Evolutionary conservation across 1,284 basidiomycete species (phyloP).

Genomic region (Moesziomyces sp.): DNA sequence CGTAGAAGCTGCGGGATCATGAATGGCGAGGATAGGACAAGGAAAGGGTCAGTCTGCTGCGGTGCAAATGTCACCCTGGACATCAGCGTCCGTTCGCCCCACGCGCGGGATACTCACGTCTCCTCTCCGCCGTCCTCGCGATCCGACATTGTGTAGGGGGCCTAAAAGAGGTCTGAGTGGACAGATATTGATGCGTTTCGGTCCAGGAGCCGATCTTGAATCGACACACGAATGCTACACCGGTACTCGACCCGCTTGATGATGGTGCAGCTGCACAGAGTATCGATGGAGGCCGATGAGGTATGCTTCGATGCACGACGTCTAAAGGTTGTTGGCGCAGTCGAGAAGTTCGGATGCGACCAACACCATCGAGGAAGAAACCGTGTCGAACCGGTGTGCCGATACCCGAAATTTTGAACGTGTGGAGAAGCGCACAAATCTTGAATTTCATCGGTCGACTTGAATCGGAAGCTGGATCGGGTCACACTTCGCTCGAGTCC

Average conservation of each 20-base stretch:
- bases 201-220: not conserved
- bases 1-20: conserved; percentile 50
- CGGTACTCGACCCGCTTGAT: too few species aligned
- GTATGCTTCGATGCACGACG: not conserved
- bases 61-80: too few species aligned
- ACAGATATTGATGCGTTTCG: not conserved
- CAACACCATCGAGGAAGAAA: conserved; percentile 16
- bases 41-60: not conserved
- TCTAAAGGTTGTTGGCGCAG: too few species aligned
- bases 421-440: conserved; percentile 27
- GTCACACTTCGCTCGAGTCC: not conserved
- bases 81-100: not conserved
- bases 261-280: too few species aligned
- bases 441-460: not conserved
- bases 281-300: too few species aligned
- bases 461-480: conserved; percentile 5
- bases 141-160: conserved; percentile 50
- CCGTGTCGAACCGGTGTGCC: conserved; percentile 18
- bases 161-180: not conserved
- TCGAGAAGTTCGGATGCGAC: not conserved
- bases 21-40: not conserved
- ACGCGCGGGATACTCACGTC: conserved; percentile 29
- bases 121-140: conserved; percentile 58
- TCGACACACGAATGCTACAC: too few species aligned
- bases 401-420: conserved; percentile 38